Evolutionary conservation across 176 grass and related monocot genomes (phyloP).

Genomic region (Poa pratensis): DNA sequence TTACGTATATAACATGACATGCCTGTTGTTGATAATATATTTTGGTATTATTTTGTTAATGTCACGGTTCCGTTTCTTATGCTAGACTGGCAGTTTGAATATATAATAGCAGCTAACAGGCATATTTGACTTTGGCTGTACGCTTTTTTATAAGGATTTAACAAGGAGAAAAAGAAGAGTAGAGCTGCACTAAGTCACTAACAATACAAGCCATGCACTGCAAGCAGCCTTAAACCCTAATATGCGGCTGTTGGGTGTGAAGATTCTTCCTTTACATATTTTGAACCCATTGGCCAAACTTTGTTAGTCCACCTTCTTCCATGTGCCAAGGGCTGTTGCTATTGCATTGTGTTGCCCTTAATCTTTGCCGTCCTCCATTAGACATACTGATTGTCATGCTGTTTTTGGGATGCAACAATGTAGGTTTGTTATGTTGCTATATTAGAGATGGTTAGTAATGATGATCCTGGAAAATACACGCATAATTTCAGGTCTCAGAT

Average conservation of each 20-base stretch:
- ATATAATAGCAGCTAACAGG: not conserved
- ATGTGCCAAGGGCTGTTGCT: not conserved
- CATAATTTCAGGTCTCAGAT: constrained; percentile 23
- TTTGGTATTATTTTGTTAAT: not conserved
- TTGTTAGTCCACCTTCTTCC: constrained; percentile 9
- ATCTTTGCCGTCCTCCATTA: not conserved
- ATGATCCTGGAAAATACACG: not conserved
- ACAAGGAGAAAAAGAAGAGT: not conserved
- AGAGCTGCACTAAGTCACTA: constrained; percentile 7
- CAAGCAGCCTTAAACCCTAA: constrained; percentile 26
- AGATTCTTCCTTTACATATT: not conserved
- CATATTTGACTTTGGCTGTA: constrained; percentile 27
- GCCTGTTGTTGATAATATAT: not conserved
- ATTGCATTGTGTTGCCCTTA: not conserved
- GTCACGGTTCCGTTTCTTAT: not conserved
- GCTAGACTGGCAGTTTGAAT: constrained; percentile 12
- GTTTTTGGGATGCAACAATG: not conserved
- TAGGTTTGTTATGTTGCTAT: not conserved
- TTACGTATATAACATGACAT: constrained; percentile 22
- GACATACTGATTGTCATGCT: not conserved
- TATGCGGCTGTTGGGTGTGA: not conserved
- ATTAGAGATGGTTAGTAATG: not conserved
- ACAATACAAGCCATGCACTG: not conserved
- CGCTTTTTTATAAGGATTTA: constrained; percentile 14
- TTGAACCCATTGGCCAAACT: not conserved